These are phyloP conservation scores for Phymatotrichopsis omnivora DNA, from an alignment of 2,329 filamentous ascomycete genomes.

Conservation along the genomic window DNA sequence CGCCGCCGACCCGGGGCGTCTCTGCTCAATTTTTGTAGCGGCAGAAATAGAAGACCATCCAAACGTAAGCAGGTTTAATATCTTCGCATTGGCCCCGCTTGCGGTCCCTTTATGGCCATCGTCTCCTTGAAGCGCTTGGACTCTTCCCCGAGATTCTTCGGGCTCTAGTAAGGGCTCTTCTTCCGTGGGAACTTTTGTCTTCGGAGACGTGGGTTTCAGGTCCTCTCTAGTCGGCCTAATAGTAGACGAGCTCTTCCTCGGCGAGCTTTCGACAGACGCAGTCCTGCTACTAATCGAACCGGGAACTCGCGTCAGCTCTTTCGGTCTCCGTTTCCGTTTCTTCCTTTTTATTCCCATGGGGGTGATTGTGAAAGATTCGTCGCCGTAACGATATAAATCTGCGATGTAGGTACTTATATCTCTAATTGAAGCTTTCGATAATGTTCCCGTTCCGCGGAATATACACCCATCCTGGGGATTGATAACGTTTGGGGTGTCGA, in stretches of 20 bases:
- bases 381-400: conserved; percentile 18
- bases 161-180: conserved; percentile 9
- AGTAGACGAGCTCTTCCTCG: conserved; percentile 13
- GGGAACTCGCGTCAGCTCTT: not conserved
- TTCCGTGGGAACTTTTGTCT: conserved; percentile 2
- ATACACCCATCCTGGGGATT: conserved; percentile 30
- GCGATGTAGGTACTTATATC: conserved; percentile 21
- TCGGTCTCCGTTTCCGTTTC: conserved; percentile 12
- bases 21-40: no score
- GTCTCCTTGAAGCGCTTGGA: conserved; percentile 1
- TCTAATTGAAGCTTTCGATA: conserved; percentile 19
- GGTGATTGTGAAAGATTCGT: conserved; percentile 13
- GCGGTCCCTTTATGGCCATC: conserved; percentile 12
- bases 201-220: conserved; percentile 1
- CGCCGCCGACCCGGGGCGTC: no score
- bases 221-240: conserved; percentile 2
- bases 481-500: conserved; percentile 7
- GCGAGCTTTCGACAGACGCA: conserved; percentile 2
- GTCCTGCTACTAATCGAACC: not conserved
- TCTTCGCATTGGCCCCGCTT: conserved; percentile 26
- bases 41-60: no score
- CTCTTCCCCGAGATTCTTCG: conserved; percentile 2
- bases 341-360: conserved; percentile 3
- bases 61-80: conserved; percentile 31
- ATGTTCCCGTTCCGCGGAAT: conserved; percentile 26